Evolutionary conservation across 176 grass and related monocot species (phyloP).

Genomic region (Saccharum officinarum): DNA sequence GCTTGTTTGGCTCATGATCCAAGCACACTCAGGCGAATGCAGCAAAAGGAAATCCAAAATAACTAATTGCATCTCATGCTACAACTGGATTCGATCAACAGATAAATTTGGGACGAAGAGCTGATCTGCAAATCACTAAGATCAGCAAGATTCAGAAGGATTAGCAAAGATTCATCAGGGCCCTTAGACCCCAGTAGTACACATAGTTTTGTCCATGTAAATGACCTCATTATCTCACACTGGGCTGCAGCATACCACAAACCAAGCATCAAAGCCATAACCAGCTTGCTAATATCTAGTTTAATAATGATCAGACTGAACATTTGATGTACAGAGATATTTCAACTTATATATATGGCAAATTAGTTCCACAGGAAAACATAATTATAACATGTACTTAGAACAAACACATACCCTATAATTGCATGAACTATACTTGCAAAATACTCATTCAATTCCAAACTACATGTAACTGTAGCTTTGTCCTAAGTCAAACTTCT

Average conservation of each 20-base stretch:
- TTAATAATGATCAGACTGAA: not conserved
- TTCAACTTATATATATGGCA: not conserved
- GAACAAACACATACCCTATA: not conserved
- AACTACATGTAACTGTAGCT: too few species aligned
- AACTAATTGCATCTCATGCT: too few species aligned
- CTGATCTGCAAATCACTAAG: not conserved
- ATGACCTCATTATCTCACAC: not conserved
- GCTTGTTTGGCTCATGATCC: too few species aligned
- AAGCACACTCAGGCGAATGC: too few species aligned
- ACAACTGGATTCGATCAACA: too few species aligned
- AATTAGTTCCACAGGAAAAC: conserved; percentile 4
- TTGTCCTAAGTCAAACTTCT: not conserved
- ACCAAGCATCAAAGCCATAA: not conserved
- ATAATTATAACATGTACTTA: conserved; percentile 6
- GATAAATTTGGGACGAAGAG: too few species aligned
- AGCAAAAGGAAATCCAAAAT: too few species aligned
- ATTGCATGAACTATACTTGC: not conserved
- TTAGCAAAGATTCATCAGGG: not conserved
- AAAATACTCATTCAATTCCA: not conserved
- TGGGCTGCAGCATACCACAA: not conserved
- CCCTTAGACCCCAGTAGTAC: not conserved
- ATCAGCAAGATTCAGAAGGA: not conserved
- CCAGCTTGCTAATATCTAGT: not conserved
- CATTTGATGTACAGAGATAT: not conserved
- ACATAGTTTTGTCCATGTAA: not conserved